A percentile compares a stretch with the other conserved stretches of the same genome.
These are phyloP conservation scores for Phaeoacremonium minimum DNA, from an alignment of 2,329 filamentous ascomycete species.

Conservation along the genomic window DNA sequence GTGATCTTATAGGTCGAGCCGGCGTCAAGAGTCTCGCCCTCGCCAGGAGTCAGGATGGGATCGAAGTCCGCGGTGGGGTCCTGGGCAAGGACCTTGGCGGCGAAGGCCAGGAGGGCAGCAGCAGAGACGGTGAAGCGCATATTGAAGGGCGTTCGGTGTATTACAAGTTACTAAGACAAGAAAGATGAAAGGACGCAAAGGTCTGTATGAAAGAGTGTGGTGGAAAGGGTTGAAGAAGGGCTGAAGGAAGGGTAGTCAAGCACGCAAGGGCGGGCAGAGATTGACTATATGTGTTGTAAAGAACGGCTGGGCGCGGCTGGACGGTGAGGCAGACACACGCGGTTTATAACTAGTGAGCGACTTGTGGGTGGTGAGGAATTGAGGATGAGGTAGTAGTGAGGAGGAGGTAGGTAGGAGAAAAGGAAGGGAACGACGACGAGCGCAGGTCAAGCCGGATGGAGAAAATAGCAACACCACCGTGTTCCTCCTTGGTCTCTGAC, in stretches of 20 bases:
- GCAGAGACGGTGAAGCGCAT: slow-evolving; percentile 50
- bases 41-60: slow-evolving; percentile 41
- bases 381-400: neutral
- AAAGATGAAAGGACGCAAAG: neutral
- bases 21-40: slow-evolving; percentile 38
- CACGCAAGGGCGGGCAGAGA: too few species aligned
- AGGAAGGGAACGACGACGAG: neutral
- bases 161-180: slow-evolving; percentile 7
- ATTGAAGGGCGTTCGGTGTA: slow-evolving; percentile 26
- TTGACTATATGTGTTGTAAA: too few species aligned
- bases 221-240: neutral
- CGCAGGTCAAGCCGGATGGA: neutral
- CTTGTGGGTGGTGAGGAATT: neutral
- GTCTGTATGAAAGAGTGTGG: neutral
- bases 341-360: neutral
- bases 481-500: neutral
- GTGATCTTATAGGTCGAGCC: slow-evolving; percentile 45
- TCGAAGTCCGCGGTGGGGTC: slow-evolving; percentile 55
- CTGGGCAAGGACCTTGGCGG: slow-evolving; percentile 47
- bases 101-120: slow-evolving; percentile 46
- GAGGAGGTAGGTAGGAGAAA: neutral
- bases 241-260: neutral
- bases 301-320: neutral
- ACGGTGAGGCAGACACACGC: neutral
- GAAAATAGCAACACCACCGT: neutral